Base-by-base conservation (phyloP, 768 basidiomycete genomes). In the Tulasnella sp. region DNA sequence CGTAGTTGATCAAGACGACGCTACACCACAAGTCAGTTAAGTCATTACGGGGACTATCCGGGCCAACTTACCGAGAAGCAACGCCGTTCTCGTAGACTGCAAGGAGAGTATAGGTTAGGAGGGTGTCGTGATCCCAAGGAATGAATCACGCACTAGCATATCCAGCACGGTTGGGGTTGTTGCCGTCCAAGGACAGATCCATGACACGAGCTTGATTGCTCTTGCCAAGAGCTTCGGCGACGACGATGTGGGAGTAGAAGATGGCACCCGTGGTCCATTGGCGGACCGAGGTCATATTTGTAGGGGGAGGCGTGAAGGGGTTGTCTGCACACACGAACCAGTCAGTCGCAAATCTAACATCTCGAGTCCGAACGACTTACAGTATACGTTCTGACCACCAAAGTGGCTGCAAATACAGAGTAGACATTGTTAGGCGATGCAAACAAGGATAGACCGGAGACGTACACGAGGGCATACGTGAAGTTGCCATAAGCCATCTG, bases 401-500 rank as follows among this genome's bases (percentile, higher is more conserved):
- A 57, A 69, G 64, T 78, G 78, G 61, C 77, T 54, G 17, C 31
- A 40, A 14, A n/a, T n/a, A n/a, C n/a, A n/a, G n/a, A n/a, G n/a
- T n/a, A n/a, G n/a, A n/a, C n/a, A n/a, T n/a, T n/a, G n/a, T n/a
- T n/a, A n/a, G n/a, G n/a, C n/a, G n/a, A n/a, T n/a, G n/a, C n/a
- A n/a, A n/a, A n/a, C n/a, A n/a, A n/a, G n/a, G n/a, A n/a, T n/a
- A n/a, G n/a, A 1, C 12, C 6, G 9, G 9, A 9, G n/a, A 57
- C 55, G n/a, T 32, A 49, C 42, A 46, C 12, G 32, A 57, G 42
- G n/a, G 41, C 55, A 32, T 68, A 66, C 3, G 73, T 72, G 62
- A 78, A 77, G 65, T 76, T 77, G 50, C 65, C 67, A 37, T 69
- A 71, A 17, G 74, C 77, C 73, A 78, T 71, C 62, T 75, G 73